Base-by-base conservation (phyloP, 345 rosid species). In the Gossypium sturtianum region DNA sequence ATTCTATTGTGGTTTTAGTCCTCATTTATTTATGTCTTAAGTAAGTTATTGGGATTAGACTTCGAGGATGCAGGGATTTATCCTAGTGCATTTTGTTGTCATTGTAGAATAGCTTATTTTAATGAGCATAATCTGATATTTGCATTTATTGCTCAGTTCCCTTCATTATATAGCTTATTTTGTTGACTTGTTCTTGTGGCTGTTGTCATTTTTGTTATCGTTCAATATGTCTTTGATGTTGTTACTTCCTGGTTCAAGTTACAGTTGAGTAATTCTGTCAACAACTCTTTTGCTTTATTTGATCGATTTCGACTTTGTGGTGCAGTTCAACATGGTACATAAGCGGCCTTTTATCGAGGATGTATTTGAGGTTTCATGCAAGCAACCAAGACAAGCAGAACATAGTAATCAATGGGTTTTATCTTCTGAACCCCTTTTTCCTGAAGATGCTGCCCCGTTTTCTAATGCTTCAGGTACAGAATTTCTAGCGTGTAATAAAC, bases 311-410 rank as follows among this genome's bases (percentile, higher is more conserved):
- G 7, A 12, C 13, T 25, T 17, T 74, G 57, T 9, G 9, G 22
- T 72, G 72, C 79, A 75, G 84, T 72, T 45, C 78, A 74, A 48
- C 38, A 88, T 87, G 90, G 82, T 80, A 54, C 73, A 82, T 54
- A 89, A 89, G 70, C 79, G 92, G 41, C 84, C 80, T 66, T 86
- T 84, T 75, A 72, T 75, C 15, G 75, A 81, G 72, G 86, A 81
- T 63, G 48, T 67, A 2, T 77, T 71, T 44, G 80, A 80, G 60
- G 71, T 77, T 60, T 62, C 85, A 67, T 72, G 73, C 69, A 89
- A 86, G 84, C 84, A 79, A 56, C 71, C 76, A 58, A 78, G 86
- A 79, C 83, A 75, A 54, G 66, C 66, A 29, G 80, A 80, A 48
- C 63, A 70, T 63, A n/a, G 70, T 72, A 77, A 77, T 62, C 65